Evolutionary conservation across 768 basidiomycete genomes (phyloP), one percentile per base, ranked within the genome.

Genomic region (Pleurotus tuber-regium): DNA sequence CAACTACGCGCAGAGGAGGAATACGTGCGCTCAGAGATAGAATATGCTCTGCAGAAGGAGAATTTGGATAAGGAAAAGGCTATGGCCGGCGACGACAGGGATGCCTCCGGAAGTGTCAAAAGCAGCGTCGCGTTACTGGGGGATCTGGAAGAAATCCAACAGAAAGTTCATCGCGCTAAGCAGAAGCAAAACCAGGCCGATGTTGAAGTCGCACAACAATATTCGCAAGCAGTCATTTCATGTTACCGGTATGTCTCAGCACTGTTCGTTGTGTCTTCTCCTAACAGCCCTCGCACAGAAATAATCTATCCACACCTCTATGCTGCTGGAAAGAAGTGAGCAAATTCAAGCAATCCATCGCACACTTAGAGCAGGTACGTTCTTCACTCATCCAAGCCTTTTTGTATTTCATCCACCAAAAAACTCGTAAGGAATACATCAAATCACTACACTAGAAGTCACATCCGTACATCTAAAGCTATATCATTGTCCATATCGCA

Each of bases 11-110:
- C 75, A 24, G 83, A 90, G 61, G 91, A 92, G 65, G 81, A 82
- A 53, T 64, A 71, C 29, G 84, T 95, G 9, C 81, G 78, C 36
- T 70, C 74, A 41, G 80, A 91, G 69, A 92, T 95, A 28, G 86
- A 89, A 60, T 71, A 65, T 26, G 89, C 88, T 1, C 73, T 95
- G 42, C 88, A 94, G 73, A 87, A 84, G 71, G 92, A 94, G 72
- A 95, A 94, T 68, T 66, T 94, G 44, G 88, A 92, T 66, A 77
- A 79, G 52, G 91, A 93, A 68, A 76, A 73, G 57, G 65, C 67
- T 23, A 75, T 78, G 73, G 74, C 75, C 12, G 79, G 76, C 29
- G 69, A 68, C 10, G 70, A 55, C 25, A 54, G 66, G 28, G 70
- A 56, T 28, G 55, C 62, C 7, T 59, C 69, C 25, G 76, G 74